These are phyloP conservation scores for Ulota crispa DNA, from an alignment of 225 moss, liverwort and hornwort genomes.

Conservation along the genomic window DNA sequence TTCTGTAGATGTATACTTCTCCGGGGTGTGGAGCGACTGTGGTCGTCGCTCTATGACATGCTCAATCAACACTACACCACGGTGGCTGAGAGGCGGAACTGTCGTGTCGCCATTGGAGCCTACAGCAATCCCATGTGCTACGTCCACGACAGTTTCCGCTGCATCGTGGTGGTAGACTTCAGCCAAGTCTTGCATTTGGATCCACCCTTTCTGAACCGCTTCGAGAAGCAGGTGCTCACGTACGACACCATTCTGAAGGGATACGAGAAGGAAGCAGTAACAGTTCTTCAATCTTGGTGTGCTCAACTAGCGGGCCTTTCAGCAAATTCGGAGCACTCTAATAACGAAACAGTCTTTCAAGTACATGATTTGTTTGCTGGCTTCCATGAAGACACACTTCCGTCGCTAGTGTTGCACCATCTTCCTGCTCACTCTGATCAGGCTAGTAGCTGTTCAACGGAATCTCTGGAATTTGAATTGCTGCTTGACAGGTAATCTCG, in stretches of 20 bases:
- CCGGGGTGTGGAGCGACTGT: constrained; percentile 52
- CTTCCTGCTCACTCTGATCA: constrained; percentile 21
- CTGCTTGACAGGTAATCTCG: constrained; percentile 52
- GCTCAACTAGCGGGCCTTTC: constrained; percentile 38
- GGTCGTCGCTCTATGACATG: constrained; percentile 70
- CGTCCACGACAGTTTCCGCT: constrained; percentile 62
- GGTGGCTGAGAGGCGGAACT: constrained; percentile 57
- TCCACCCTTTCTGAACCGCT: constrained; percentile 65
- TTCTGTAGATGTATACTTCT: constrained; percentile 55
- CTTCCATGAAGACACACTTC: constrained; percentile 58
- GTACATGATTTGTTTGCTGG: constrained; percentile 56
- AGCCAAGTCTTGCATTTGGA: constrained; percentile 47
- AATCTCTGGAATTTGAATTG: constrained; percentile 29
- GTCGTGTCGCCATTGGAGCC: constrained; percentile 62
- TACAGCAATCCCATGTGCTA: constrained; percentile 69
- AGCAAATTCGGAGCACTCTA: neutral
- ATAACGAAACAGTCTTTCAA: constrained; percentile 25
- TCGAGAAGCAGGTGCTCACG: constrained; percentile 65
- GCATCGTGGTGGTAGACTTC: constrained; percentile 64
- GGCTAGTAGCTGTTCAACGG: constrained; percentile 22
- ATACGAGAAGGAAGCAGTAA: constrained; percentile 38
- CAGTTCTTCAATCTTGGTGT: constrained; percentile 46
- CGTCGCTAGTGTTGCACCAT: constrained; percentile 59
- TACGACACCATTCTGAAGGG: constrained; percentile 52
- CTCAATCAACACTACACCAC: constrained; percentile 65